These are phyloP conservation scores for Monosporascus ibericus DNA, from an alignment of 2,329 filamentous ascomycete genomes.

Conservation along the genomic window DNA sequence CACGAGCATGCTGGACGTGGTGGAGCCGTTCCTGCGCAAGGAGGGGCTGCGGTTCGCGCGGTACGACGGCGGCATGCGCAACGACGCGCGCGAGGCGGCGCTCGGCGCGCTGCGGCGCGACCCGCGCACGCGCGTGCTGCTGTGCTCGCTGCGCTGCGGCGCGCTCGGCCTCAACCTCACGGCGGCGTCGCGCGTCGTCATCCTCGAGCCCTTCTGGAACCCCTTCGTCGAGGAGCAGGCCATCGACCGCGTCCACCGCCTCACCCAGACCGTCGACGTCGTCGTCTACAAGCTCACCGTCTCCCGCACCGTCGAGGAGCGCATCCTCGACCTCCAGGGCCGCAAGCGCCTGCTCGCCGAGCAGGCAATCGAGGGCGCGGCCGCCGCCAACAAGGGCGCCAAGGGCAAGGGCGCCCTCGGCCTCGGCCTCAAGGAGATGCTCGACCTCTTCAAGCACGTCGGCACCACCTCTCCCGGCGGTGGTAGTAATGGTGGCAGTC, in stretches of 20 bases:
- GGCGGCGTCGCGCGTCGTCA: constrained; percentile 85
- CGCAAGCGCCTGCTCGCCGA: constrained; percentile 90
- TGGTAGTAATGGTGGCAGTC: neutral
- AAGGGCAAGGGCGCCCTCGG: constrained; percentile 69
- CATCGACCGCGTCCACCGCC: constrained; percentile 95
- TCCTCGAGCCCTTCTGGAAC: constrained; percentile 98
- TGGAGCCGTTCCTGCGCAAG: constrained; percentile 81
- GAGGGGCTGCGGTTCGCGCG: constrained; percentile 74
- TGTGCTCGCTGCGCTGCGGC: constrained; percentile 92
- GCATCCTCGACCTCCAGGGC: constrained; percentile 90
- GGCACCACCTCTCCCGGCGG: neutral
- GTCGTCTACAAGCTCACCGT: constrained; percentile 93
- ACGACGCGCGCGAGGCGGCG: constrained; percentile 84
- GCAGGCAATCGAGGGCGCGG: constrained; percentile 78
- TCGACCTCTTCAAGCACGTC: constrained; percentile 78
- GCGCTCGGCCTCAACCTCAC: constrained; percentile 91
- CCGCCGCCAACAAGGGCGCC: constrained; percentile 20
- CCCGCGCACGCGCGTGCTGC: constrained; percentile 68
- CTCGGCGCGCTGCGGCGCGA: constrained; percentile 72
- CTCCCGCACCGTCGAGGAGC: constrained; percentile 79
- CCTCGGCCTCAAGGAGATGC: constrained; percentile 86
- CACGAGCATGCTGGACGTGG: constrained; percentile 93
- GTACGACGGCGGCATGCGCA: constrained; percentile 93
- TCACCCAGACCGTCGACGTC: constrained; percentile 93
- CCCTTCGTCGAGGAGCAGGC: constrained; percentile 99